Evolutionary conservation across 1,139 yeast species (phyloP).

Genomic region (Scheffersomyces illinoinensis): DNA sequence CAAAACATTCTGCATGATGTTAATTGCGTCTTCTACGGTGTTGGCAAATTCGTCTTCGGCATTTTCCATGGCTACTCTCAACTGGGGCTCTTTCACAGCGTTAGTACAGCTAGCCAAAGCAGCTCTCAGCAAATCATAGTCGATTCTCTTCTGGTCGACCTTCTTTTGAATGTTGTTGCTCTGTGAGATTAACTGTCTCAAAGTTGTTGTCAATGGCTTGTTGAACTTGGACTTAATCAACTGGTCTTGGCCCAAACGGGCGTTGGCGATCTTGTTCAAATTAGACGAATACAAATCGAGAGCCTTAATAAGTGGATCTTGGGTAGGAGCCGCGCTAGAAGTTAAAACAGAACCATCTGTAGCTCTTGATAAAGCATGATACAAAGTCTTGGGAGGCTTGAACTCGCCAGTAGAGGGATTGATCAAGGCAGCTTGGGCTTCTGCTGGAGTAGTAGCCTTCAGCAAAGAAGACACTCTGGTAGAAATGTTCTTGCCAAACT

Average conservation of each 20-base stretch:
- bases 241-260: conserved; percentile 81
- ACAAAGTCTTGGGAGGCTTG: conserved; percentile 77
- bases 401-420: conserved; percentile 53
- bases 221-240: conserved; percentile 71
- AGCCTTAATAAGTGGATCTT: conserved; percentile 45
- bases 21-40: conserved; percentile 86
- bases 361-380: conserved; percentile 82
- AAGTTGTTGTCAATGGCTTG: conserved; percentile 61
- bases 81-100: conserved; percentile 74
- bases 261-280: conserved; percentile 71
- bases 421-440: conserved; percentile 77
- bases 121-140: conserved; percentile 78
- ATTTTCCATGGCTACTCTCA: conserved; percentile 77
- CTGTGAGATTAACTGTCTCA: conserved; percentile 62
- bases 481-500: conserved; percentile 68
- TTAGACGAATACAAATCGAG: conserved; percentile 46
- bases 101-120: conserved; percentile 62
- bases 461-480: conserved; percentile 69
- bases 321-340: conserved; percentile 46
- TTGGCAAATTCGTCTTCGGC: conserved; percentile 91
- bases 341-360: conserved; percentile 56
- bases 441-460: conserved; percentile 75
- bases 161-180: conserved; percentile 72
- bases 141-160: conserved; percentile 78
- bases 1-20: conserved; percentile 80